Evolutionary conservation across 768 basidiomycete genomes (phyloP), one percentile per base, ranked within the genome.

Genomic region (Xerocomus spinulosus): DNA sequence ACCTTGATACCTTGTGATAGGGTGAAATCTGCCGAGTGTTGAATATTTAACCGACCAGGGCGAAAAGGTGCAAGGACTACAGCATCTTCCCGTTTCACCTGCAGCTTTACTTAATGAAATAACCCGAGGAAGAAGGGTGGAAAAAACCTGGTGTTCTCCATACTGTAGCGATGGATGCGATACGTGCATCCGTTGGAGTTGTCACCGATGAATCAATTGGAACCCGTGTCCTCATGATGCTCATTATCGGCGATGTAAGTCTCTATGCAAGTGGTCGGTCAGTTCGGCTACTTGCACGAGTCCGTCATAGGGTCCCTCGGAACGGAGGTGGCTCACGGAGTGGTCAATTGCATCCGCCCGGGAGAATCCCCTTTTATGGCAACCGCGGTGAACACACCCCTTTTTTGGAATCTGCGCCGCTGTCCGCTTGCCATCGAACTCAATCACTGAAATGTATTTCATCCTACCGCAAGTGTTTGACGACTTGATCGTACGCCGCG

Each of bases 251-350:
- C 25, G 23, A 13, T 21, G 41, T 29, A 21, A 37, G 53, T 50
- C 46, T 29, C 46, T 48, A 43, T 29, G 46, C 21, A 37, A 18
- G 35, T 36, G 18, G 38, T 15, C 15, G 8, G 36, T 35, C 32
- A 36, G 15, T 28, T 51, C 42, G 51, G 42, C 40, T 57, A 20
- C 15, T 32, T 20, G 15, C 15, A 8, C 29, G 9, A 46, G 30
- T 42, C 20, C 43, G 44, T 52, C 46, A 55, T 48, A 55, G 56
- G 59, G 59, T 52, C 47, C 9, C 40, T 40, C 30, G 44, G 44
- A 47, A 34, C 38, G 39, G n/a, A 21, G 35, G 32, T 28, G 9
- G 38, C 38, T 39, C 9, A 4, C 14, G 14, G 4, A 14, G 1
- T 38, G 15, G 20, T 9, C 35, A n/a, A 36, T 12, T 8, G 24